Evolutionary conservation across 1,284 basidiomycete species (phyloP), one percentile per base, ranked within the genome.

Genomic region (Wallemia hederae): DNA sequence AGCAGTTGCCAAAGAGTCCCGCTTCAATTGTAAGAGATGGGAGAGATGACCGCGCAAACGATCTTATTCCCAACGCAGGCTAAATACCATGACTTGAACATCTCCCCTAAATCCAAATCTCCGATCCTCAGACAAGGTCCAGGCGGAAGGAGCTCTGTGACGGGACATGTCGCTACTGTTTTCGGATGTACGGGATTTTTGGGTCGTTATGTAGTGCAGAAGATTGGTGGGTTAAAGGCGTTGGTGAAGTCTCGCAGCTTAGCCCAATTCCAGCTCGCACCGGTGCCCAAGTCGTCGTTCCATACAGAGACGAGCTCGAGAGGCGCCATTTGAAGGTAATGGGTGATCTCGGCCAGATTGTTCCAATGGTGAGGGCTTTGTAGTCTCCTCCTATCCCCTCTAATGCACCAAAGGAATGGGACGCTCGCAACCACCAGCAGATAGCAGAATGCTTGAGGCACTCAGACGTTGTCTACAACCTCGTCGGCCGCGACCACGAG

Each of bases 131-230:
- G 80, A 19, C 74, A 79, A 63, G 88, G 87, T 22, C 77, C 80
- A 60, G 81, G 87, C 33, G 89, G 89, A 60, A 81, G 91, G 67
- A 89, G 86, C 68, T 81, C 86, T 5, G 79, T 82, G 63, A 82
- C 82, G 60, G 90, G 90, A 1, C 89, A 91, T 72, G 80, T 83
- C 58, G 92, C 84, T 55, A 99, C 92, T 27, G 91, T 98, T 61
- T 98, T 99, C 74, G 92, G 92, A 31, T 86, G 82, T 69, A 97
- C 91, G 11, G 88, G 91, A 5, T 98, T 97, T 72, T 75, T 99
- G 61, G 92, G 92, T 60, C 76, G 91, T 68, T 98, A 97, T 73
- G 75, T 97, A 60, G 87, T 98, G 58, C 79, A 83, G 59, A 94
- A 94, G 74, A 78, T 94, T 15, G 85, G 85, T 86, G 66, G 63